These are phyloP conservation scores for Zygotorulaspora sp. DNA, from an alignment of 805 yeast genomes.

Conservation along the genomic window DNA sequence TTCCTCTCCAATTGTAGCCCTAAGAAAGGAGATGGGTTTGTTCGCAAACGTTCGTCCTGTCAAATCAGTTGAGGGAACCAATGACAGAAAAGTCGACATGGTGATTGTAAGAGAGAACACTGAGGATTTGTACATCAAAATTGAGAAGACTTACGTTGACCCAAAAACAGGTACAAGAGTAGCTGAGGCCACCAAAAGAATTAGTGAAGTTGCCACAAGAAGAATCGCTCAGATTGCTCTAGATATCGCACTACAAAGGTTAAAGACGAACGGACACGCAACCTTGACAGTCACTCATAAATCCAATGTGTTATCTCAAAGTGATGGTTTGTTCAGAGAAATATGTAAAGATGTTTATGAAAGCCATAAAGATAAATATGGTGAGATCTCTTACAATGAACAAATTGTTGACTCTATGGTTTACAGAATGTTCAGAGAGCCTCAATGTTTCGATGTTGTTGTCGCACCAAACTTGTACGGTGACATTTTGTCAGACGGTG, in stretches of 20 bases:
- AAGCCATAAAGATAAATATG: slow-evolving; percentile 53
- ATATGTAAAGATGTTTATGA: slow-evolving; percentile 47
- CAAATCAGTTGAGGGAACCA: slow-evolving; percentile 76
- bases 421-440: slow-evolving; percentile 97
- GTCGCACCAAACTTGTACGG: slow-evolving; percentile 99
- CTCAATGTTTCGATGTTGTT: slow-evolving; percentile 93
- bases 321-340: slow-evolving; percentile 96
- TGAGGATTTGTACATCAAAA: slow-evolving; percentile 94
- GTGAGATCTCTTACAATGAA: slow-evolving; percentile 68
- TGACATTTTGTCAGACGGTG: slow-evolving; percentile 95
- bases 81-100: slow-evolving; percentile 88
- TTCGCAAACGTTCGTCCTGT: slow-evolving; percentile 98
- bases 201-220: slow-evolving; percentile 79
- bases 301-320: slow-evolving; percentile 85
- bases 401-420: slow-evolving; percentile 99
- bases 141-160: slow-evolving; percentile 65
- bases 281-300: slow-evolving; percentile 89
- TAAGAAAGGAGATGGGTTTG: slow-evolving; percentile 89
- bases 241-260: slow-evolving; percentile 89
- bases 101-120: slow-evolving; percentile 98
- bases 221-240: slow-evolving; percentile 87
- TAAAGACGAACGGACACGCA: slow-evolving; percentile 59
- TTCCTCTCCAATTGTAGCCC: slow-evolving; percentile 98
- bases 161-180: slow-evolving; percentile 79
- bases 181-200: slow-evolving; percentile 97